A percentile compares a stretch with the other conserved stretches of the same genome.
Evolutionary conservation across 768 basidiomycete species (phyloP).

Genomic region (Cyclocybe aegerita): DNA sequence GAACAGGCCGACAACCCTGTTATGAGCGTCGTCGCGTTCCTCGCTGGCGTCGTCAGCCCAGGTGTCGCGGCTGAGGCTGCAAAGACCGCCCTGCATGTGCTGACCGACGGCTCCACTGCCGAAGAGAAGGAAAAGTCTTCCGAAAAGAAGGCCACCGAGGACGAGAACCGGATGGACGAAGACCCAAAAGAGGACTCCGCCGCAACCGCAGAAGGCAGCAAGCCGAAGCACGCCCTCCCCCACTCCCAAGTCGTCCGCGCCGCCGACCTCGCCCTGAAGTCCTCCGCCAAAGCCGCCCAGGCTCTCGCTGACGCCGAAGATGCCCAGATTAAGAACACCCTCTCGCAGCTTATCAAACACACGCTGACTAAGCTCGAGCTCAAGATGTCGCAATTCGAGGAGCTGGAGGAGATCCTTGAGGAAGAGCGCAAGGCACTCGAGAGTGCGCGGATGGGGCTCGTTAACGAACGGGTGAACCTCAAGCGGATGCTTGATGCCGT

Average conservation of each 20-base stretch:
- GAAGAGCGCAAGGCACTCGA: constrained; percentile 87
- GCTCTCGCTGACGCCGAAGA: constrained; percentile 84
- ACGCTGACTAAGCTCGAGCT: constrained; percentile 87
- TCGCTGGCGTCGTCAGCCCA: constrained; percentile 89
- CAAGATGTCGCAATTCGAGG: constrained; percentile 94
- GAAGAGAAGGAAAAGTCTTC: constrained; percentile 26
- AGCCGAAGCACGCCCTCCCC: constrained; percentile 45
- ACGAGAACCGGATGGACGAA: constrained; percentile 49
- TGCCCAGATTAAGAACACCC: constrained; percentile 69
- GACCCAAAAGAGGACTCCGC: constrained; percentile 28
- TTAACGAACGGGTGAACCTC: constrained; percentile 73
- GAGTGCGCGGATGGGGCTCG: constrained; percentile 73
- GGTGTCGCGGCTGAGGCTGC: constrained; percentile 93
- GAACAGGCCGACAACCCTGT: constrained; percentile 96
- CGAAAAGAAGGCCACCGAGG: constrained; percentile 31
- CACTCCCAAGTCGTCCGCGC: constrained; percentile 80
- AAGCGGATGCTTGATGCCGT: constrained; percentile 74
- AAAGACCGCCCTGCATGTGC: constrained; percentile 81
- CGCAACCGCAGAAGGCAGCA: constrained; percentile 13
- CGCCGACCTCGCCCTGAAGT: constrained; percentile 83
- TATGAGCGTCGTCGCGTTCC: constrained; percentile 97
- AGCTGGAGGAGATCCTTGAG: constrained; percentile 89
- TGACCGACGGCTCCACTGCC: constrained; percentile 56
- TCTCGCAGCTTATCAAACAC: constrained; percentile 83
- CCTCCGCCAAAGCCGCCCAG: constrained; percentile 84